A percentile compares a stretch with the other conserved stretches of the same genome.
These are phyloP conservation scores for Lophium mytilinum DNA, from an alignment of 495 filamentous ascomycete species.

Conservation along the genomic window DNA sequence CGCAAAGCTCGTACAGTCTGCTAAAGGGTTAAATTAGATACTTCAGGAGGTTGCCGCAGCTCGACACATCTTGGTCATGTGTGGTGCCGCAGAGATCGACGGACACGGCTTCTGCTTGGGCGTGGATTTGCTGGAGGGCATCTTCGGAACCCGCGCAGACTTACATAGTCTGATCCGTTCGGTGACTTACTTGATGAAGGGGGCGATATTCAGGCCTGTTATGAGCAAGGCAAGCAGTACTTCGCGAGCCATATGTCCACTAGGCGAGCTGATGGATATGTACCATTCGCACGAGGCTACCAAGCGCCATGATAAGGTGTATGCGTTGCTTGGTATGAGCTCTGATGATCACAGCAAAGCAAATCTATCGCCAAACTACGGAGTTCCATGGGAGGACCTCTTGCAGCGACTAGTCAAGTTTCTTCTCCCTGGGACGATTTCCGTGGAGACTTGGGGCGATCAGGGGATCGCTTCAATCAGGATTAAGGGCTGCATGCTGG, in stretches of 20 bases:
- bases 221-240: constrained; percentile 7
- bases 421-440: constrained; percentile 14
- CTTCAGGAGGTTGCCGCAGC: constrained; percentile 33
- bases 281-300: constrained; percentile 31
- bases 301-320: constrained; percentile 31
- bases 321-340: constrained; percentile 34
- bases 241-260: constrained; percentile 8
- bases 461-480: constrained; percentile 20
- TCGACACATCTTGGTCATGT: constrained; percentile 24
- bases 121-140: constrained; percentile 2
- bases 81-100: constrained; percentile 26
- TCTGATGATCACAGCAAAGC: constrained; percentile 17
- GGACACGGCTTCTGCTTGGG: constrained; percentile 14
- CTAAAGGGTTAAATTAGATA: constrained; percentile 15
- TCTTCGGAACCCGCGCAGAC: constrained; percentile 3
- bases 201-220: constrained; percentile 25
- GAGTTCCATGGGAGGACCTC: constrained; percentile 19
- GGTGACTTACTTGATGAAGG: constrained; percentile 27
- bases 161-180: constrained; percentile 10
- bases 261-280: constrained; percentile 33
- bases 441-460: constrained; percentile 15
- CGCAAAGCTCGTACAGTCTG: background rate
- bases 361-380: constrained; percentile 21
- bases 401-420: constrained; percentile 18
- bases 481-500: constrained; percentile 15